Percentiles rank a stretch among this genome's conserved stretches.
Evolutionary conservation across 352 stramenopile species (phyloP).

Genomic region (Phytophthora vignae): DNA sequence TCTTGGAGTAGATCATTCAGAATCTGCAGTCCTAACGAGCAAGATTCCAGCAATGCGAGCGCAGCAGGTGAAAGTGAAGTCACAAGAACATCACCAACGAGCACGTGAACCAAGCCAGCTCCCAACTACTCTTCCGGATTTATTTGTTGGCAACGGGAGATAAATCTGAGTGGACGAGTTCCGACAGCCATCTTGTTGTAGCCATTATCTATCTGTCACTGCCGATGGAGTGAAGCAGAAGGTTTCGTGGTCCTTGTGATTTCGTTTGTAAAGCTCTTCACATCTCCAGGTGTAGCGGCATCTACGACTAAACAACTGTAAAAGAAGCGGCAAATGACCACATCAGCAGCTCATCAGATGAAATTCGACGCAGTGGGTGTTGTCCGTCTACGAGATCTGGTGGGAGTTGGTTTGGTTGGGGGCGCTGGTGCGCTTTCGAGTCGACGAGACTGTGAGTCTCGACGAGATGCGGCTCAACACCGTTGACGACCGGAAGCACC

Average conservation of each 20-base stretch:
- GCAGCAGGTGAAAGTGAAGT: constrained; percentile 27
- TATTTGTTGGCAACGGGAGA: constrained; percentile 41
- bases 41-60: constrained; percentile 11
- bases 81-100: constrained; percentile 17
- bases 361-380: not conserved
- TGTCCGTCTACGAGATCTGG: not conserved
- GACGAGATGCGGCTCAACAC: not conserved
- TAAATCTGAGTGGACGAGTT: not conserved
- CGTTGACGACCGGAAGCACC: not conserved
- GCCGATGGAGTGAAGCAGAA: too few species aligned
- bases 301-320: not conserved
- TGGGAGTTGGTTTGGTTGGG: not conserved
- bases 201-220: too few species aligned
- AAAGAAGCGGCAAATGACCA: too few species aligned
- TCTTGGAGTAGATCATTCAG: constrained; percentile 1
- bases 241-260: too few species aligned
- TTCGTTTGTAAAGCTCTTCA: too few species aligned
- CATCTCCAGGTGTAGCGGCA: too few species aligned
- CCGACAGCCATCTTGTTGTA: too few species aligned
- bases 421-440: not conserved
- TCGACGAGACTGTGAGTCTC: not conserved
- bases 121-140: constrained; percentile 27
- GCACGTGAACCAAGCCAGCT: constrained; percentile 18
- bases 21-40: not conserved
- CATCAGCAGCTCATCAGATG: not conserved